Base-by-base conservation (phyloP, 371 early-diverging fungal genomes). In the Vairimorpha apis region DNA sequence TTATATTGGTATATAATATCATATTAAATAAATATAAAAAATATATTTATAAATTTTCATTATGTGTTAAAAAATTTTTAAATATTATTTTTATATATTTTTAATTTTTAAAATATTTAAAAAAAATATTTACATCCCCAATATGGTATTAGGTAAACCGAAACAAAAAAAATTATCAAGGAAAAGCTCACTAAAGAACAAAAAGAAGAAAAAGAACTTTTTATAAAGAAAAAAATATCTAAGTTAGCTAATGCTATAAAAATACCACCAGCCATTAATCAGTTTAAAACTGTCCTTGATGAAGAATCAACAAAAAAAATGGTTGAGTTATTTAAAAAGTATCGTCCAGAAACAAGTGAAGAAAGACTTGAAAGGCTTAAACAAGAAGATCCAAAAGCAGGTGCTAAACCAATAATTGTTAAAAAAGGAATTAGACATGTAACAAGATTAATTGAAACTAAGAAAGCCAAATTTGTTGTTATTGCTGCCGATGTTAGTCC, bases 371-470 rank as follows among this genome's bases (percentile, higher is more conserved):
- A 87, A 71, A 92, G 97, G 87, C 87, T 97, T 85, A 85, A 76
- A 86, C 88, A 82, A 87, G 91, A 90, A 76, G 88, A 90, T 87
- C 88, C 89, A 27, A 70, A 76, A 79, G 87, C 87, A 78, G 87
- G 90, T 79, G 90, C 90, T 85, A 96, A 96, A 90, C 95, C 95
- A 66, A 82, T 88, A 74, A 85, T 92, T 72, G 88, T 95, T 87
- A 95, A 95, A 90, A 92, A 90, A 87, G 99, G 99, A 86, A 88
- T 97, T 82, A 95, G 95, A 90, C 97, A 99, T 88, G 90, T 99
- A 83, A 92, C 93, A 72, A 90, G 92, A 66, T 86, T 96, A 55
- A 86, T 99, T 68, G 97, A 95, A 87, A 86, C 87, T 84, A 95
- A 96, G 89, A 95, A 93, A 89, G 93, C 95, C 81, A 88, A 90